Evolutionary conservation across 1,284 basidiomycete genomes (phyloP).

Genomic region (Austroboletus niveus): DNA sequence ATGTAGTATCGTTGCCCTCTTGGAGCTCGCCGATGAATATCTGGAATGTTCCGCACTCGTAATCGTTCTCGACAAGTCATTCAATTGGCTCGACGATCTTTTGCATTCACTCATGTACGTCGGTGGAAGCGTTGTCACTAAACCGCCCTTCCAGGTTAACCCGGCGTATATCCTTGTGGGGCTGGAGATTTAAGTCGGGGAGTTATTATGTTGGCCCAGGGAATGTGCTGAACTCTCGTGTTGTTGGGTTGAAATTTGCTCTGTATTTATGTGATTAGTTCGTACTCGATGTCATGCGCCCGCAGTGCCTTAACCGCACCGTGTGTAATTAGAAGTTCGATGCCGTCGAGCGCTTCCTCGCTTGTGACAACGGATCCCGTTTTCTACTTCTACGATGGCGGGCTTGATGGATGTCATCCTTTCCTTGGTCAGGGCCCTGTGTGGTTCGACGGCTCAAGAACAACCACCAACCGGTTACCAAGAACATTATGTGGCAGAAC

Average conservation of each 20-base stretch:
- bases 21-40: slow-evolving; percentile 79
- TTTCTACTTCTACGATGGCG: slow-evolving; percentile 11
- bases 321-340: not conserved
- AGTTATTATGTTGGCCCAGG: slow-evolving; percentile 20
- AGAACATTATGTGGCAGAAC: slow-evolving; percentile 3
- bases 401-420: slow-evolving; percentile 28
- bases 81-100: slow-evolving; percentile 55
- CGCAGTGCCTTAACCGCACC: too few species aligned
- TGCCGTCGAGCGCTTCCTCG: not conserved
- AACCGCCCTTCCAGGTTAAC: slow-evolving; percentile 69
- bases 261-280: slow-evolving; percentile 4
- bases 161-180: slow-evolving; percentile 74
- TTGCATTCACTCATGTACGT: slow-evolving; percentile 83
- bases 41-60: slow-evolving; percentile 73
- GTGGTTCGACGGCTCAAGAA: slow-evolving; percentile 19
- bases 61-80: slow-evolving; percentile 66
- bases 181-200: slow-evolving; percentile 57
- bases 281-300: slow-evolving; percentile 6
- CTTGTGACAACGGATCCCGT: not conserved
- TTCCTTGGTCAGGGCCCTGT: slow-evolving; percentile 22
- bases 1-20: slow-evolving; percentile 71
- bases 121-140: slow-evolving; percentile 73
- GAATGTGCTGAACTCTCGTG: slow-evolving; percentile 28
- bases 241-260: slow-evolving; percentile 25
- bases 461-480: slow-evolving; percentile 7